Conservation (phyloP, 345 rosid species). For the Citrus australasica region DNA sequence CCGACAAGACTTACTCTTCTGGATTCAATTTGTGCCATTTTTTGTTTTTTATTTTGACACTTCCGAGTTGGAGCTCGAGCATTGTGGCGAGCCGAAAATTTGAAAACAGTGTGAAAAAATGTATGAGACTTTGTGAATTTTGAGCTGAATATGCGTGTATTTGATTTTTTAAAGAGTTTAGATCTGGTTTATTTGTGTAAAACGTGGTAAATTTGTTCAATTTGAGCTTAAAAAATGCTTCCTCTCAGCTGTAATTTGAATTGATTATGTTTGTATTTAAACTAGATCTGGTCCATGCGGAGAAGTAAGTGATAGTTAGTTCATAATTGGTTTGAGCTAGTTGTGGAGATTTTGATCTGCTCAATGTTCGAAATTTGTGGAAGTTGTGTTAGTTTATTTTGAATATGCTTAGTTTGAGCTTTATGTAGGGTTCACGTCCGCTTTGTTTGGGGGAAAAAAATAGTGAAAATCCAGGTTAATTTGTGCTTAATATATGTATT, state of each 20-base stretch:
- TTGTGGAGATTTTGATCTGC: background rate
- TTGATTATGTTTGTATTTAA: background rate
- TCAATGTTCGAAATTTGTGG: slow-evolving; percentile 5
- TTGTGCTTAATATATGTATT: slow-evolving; percentile 1
- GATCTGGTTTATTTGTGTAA: background rate
- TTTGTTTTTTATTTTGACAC: background rate
- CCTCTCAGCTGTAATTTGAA: background rate
- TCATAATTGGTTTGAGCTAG: background rate
- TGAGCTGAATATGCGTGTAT: background rate
- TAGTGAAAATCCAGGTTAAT: background rate
- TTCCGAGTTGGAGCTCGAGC: background rate
- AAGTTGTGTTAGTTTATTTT: background rate
- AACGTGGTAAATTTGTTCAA: background rate
- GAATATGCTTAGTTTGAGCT: background rate
- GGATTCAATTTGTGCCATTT: background rate
- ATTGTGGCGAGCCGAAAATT: background rate
- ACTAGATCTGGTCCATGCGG: background rate
- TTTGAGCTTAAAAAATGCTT: background rate
- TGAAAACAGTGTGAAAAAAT: background rate
- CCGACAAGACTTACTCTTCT: background rate
- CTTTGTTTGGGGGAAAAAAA: background rate
- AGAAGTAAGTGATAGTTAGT: background rate
- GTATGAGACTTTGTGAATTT: background rate
- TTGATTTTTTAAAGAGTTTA: background rate
- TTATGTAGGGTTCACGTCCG: no score